Conservation (phyloP, 179 eudicot species). For the Carnegiea gigantea region DNA sequence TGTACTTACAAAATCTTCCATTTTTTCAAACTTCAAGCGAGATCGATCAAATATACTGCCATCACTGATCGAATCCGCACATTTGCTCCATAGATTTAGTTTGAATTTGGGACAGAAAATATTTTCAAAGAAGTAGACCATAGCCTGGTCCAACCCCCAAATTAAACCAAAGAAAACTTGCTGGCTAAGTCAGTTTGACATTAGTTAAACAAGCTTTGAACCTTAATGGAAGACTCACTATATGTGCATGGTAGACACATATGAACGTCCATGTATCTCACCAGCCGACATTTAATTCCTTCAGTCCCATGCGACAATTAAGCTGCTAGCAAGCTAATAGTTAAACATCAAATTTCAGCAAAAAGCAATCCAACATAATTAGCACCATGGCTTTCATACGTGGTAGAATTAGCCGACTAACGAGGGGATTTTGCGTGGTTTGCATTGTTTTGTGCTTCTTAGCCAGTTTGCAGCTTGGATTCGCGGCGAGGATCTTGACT, state of each 20-base stretch:
- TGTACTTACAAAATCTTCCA: too few relatives aligned
- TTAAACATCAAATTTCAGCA: not conserved
- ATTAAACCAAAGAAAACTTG: not conserved
- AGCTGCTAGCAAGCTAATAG: not conserved
- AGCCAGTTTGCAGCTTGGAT: constrained; percentile 10
- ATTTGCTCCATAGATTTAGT: not conserved
- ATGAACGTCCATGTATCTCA: not conserved
- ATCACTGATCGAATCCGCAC: not conserved
- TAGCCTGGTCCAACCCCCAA: not conserved
- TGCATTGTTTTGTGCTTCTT: constrained; percentile 8
- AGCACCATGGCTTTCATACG: not conserved
- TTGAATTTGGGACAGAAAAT: not conserved
- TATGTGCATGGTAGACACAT: not conserved
- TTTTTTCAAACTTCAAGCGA: too few relatives aligned
- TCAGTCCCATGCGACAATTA: not conserved
- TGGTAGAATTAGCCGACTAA: not conserved
- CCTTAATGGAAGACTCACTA: not conserved
- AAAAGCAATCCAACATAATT: not conserved
- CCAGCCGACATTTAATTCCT: not conserved
- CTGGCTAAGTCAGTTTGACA: not conserved
- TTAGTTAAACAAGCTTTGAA: not conserved
- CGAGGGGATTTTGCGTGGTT: constrained; percentile 7
- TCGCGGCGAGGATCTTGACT: constrained; percentile 20
- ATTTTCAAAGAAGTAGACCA: not conserved
- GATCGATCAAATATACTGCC: not conserved